Evolutionary conservation across 805 yeast genomes (phyloP).

Genomic region (Candida andamanensis): DNA sequence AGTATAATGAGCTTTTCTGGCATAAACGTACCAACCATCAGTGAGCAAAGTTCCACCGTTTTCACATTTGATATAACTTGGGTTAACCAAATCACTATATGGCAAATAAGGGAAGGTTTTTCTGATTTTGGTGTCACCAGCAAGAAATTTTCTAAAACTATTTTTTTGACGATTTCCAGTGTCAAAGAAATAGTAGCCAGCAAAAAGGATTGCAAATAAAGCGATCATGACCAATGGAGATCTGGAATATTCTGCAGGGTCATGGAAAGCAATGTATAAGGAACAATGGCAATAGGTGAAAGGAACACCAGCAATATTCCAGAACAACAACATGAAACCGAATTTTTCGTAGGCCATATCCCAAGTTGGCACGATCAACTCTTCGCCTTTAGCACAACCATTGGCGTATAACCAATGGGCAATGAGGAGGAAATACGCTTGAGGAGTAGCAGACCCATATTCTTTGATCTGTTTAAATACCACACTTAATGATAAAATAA

Average conservation of each 20-base stretch:
- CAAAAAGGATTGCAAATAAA: conserved; percentile 51
- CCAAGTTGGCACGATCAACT: conserved; percentile 96
- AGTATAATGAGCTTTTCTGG: conserved; percentile 92
- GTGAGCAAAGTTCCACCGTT: conserved; percentile 80
- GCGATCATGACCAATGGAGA: conserved; percentile 53
- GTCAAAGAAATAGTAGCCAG: conserved; percentile 89
- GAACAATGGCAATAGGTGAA: conserved; percentile 96
- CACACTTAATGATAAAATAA: conserved; percentile 70
- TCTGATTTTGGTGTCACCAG: conserved; percentile 74
- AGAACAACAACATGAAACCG: conserved; percentile 97
- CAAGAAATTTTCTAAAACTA: conserved; percentile 75
- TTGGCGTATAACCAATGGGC: conserved; percentile 96
- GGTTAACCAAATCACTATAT: conserved; percentile 73
- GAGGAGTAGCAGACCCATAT: conserved; percentile 76
- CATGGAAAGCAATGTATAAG: conserved; percentile 72
- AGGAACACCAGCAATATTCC: conserved; percentile 99
- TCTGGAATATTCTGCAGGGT: conserved; percentile 80
- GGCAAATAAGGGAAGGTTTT: conserved; percentile 94
- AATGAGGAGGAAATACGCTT: conserved; percentile 62
- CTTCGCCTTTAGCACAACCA: conserved; percentile 97
- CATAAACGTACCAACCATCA: conserved; percentile 93
- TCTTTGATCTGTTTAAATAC: conserved; percentile 73
- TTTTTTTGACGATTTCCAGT: conserved; percentile 94
- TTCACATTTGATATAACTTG: conserved; percentile 77
- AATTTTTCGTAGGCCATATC: conserved; percentile 99